Evolutionary conservation across 345 rosid species (phyloP).

Genomic region (Citrus australasica): DNA sequence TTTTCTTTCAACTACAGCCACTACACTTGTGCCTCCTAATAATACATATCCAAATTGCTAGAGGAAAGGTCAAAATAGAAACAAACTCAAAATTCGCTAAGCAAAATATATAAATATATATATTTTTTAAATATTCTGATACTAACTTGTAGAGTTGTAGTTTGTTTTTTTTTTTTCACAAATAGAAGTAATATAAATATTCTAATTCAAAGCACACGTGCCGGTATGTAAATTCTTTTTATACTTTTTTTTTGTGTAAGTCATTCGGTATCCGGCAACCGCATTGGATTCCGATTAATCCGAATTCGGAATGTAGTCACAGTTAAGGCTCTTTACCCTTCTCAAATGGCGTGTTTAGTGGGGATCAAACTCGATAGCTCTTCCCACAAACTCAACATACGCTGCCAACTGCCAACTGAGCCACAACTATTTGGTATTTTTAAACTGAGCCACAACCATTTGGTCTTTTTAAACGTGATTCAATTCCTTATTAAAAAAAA

Average conservation of each 20-base stretch:
- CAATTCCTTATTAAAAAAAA: no score
- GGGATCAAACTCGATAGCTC: accelerated
- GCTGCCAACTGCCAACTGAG: no score
- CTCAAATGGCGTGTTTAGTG: no score
- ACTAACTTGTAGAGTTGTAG: not conserved
- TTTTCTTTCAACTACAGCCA: not conserved
- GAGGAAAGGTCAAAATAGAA: not conserved
- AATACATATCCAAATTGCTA: not conserved
- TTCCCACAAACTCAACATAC: no score
- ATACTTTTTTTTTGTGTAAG: not conserved
- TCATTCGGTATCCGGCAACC: no score
- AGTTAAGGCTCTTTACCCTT: no score
- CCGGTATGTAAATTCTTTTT: not conserved
- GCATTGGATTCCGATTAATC: accelerated
- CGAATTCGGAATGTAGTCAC: no score
- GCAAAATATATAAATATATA: no score
- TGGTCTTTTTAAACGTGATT: accelerated
- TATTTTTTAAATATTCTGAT: not conserved
- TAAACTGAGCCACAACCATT: no score
- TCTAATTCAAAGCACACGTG: not conserved
- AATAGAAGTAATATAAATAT: no score
- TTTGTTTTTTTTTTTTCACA: not conserved
- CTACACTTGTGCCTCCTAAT: not conserved
- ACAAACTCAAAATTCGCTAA: not conserved
- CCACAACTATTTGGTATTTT: no score